Evolutionary conservation across 2,329 filamentous ascomycete species (phyloP).

Genomic region (Fusarium multiceps): DNA sequence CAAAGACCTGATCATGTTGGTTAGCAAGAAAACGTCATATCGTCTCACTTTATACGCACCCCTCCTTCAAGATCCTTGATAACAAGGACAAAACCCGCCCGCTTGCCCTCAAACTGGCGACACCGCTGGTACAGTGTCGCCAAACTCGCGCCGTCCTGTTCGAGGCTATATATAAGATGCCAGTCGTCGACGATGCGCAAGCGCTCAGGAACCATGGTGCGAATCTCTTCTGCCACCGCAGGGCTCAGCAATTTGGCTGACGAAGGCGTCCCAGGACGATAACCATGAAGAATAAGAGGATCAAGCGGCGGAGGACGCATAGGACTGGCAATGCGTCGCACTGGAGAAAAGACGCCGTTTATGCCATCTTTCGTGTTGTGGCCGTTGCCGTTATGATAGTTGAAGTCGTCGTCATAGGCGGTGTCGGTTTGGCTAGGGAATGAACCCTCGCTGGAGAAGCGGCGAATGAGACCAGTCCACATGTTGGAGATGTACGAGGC

Average conservation of each 20-base stretch:
- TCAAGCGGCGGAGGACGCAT: conserved; percentile 91
- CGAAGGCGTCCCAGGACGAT: conserved; percentile 67
- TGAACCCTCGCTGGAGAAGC: conserved; percentile 66
- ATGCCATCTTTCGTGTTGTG: conserved; percentile 65
- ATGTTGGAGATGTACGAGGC: conserved; percentile 51
- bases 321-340: conserved; percentile 73
- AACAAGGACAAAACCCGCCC: conserved; percentile 90
- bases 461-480: conserved; percentile 74
- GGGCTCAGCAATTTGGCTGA: conserved; percentile 75
- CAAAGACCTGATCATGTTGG: conserved; percentile 72
- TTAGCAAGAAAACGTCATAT: conserved; percentile 16
- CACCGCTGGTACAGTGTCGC: conserved; percentile 87
- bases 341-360: conserved; percentile 66
- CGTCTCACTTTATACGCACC: conserved; percentile 60
- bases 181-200: conserved; percentile 89
- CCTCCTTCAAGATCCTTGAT: conserved; percentile 81
- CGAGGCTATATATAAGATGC: conserved; percentile 87
- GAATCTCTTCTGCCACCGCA: conserved; percentile 89
- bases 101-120: conserved; percentile 71
- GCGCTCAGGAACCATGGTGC: conserved; percentile 86
- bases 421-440: conserved; percentile 48
- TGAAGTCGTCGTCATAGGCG: conserved; percentile 32
- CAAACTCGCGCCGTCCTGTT: conserved; percentile 90
- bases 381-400: conserved; percentile 46
- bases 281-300: conserved; percentile 77